phyloP scores from a whole-genome alignment of 257 asterid genomes.

The Capsicum rhomboideum region DNA sequence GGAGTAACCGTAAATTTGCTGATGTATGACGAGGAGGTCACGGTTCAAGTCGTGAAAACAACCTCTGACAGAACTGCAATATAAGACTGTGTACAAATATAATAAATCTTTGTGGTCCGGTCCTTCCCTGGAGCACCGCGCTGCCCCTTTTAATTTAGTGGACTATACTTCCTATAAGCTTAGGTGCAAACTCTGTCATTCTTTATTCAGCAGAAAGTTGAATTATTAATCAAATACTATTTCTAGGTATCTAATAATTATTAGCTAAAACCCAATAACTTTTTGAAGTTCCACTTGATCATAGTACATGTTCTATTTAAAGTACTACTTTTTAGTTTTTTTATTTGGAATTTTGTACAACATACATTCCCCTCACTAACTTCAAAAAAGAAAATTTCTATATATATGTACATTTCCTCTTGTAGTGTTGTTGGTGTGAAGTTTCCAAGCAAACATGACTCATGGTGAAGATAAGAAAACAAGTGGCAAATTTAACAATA shows the following conservation, averaged over 20 bases:
- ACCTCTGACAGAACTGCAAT: too few relatives aligned
- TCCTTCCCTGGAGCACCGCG: too few relatives aligned
- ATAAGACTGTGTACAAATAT: too few relatives aligned
- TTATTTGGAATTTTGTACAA: neutral
- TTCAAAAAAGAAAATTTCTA: neutral
- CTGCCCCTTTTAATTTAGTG: too few relatives aligned
- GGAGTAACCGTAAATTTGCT: too few relatives aligned
- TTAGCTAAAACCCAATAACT: neutral
- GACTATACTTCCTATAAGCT: slow-evolving; percentile 1
- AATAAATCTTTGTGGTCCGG: too few relatives aligned
- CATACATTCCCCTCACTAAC: neutral
- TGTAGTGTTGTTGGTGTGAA: neutral
- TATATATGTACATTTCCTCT: neutral
- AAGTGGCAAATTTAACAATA: neutral
- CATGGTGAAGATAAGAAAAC: neutral
- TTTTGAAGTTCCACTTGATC: slow-evolving; percentile 1
- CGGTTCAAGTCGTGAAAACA: too few relatives aligned
- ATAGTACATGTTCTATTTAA: neutral
- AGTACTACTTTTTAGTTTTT: neutral
- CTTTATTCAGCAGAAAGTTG: slow-evolving; percentile 13
- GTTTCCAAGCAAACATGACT: neutral
- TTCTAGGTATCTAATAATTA: neutral
- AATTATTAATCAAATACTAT: neutral
- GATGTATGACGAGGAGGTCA: too few relatives aligned
- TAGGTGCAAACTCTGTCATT: slow-evolving; percentile 11